Conservation (phyloP, 805 yeast species). For the Kluyveromyces siamensis region DNA sequence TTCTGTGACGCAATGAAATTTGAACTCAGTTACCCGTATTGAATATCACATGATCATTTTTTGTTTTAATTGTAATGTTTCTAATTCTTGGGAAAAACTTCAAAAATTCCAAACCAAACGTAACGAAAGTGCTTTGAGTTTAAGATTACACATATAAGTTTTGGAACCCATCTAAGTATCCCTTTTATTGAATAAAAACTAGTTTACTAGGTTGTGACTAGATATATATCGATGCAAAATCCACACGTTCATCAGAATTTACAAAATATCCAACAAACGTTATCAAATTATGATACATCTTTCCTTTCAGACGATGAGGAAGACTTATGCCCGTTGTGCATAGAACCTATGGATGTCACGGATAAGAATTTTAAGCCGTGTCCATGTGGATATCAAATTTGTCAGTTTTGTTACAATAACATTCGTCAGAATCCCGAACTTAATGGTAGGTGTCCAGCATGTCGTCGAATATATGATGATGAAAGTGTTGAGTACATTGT, state of each 20-base stretch:
- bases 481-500: conserved; percentile 82
- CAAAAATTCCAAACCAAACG: not conserved
- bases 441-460: conserved; percentile 95
- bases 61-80: not conserved
- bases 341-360: conserved; percentile 94
- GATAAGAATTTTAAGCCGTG: conserved; percentile 98
- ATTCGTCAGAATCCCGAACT: conserved; percentile 92
- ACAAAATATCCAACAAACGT: conserved; percentile 24
- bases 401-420: conserved; percentile 96
- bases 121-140: not conserved
- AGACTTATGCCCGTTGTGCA: conserved; percentile 74
- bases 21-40: not conserved
- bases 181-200: too few species aligned
- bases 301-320: conserved; percentile 30
- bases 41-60: not conserved
- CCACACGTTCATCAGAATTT: conserved; percentile 9
- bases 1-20: too few species aligned
- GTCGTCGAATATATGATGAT: conserved; percentile 90
- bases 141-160: too few species aligned
- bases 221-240: not conserved
- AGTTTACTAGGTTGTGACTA: not conserved
- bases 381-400: conserved; percentile 97
- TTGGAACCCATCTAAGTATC: not conserved
- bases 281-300: conserved; percentile 26
- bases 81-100: not conserved